Conservation (phyloP, 2,329 filamentous ascomycete species). For the Sclerotinia trifoliorum region DNA sequence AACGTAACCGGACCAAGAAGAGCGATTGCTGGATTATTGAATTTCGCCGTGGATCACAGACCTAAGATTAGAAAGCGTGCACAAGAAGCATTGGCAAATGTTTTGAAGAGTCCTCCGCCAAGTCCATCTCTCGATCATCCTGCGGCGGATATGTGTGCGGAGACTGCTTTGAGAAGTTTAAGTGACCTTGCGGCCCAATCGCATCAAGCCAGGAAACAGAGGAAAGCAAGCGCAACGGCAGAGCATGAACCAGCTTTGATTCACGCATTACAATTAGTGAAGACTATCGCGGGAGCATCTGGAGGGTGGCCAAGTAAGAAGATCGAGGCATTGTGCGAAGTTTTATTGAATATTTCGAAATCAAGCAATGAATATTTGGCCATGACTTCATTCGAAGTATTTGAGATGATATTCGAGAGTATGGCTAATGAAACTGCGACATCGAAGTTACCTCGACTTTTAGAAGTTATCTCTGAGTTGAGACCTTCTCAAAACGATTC, state of each 20-base stretch:
- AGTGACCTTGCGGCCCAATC: constrained; percentile 68
- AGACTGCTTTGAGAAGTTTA: constrained; percentile 80
- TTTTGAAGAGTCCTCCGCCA: constrained; percentile 82
- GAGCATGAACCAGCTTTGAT: constrained; percentile 80
- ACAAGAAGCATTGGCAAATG: constrained; percentile 80
- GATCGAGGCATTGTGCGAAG: constrained; percentile 86
- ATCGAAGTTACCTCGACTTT: constrained; percentile 80
- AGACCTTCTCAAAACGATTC: constrained; percentile 91
- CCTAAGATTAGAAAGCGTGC: constrained; percentile 94
- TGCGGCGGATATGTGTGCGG: constrained; percentile 92
- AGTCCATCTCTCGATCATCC: constrained; percentile 93
- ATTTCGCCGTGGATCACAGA: constrained; percentile 78
- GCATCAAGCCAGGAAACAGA: constrained; percentile 64
- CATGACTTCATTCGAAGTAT: constrained; percentile 94
- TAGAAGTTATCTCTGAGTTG: constrained; percentile 89
- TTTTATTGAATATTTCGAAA: constrained; percentile 82
- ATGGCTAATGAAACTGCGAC: constrained; percentile 86
- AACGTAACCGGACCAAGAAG: constrained; percentile 81
- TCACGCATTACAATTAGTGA: constrained; percentile 88
- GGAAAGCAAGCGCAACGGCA: constrained; percentile 52
- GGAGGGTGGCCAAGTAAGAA: constrained; percentile 96
- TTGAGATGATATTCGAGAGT: constrained; percentile 92
- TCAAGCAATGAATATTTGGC: constrained; percentile 94
- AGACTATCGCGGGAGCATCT: constrained; percentile 80
- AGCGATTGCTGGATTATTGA: constrained; percentile 82